Evolutionary conservation across 495 filamentous ascomycete species (phyloP).

Genomic region (Daldinia decipiens): DNA sequence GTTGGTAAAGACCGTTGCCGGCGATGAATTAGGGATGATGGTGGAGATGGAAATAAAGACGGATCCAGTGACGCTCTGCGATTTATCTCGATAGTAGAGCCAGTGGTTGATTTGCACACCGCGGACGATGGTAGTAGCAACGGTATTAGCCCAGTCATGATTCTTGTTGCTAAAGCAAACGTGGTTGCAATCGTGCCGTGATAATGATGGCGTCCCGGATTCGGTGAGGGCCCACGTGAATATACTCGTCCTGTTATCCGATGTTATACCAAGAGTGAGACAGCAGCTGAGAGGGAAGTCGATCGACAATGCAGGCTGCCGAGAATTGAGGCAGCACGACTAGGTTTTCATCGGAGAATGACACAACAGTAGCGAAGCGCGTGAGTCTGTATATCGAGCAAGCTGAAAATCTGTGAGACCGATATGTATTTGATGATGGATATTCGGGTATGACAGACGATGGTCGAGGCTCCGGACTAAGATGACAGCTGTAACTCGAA

Average conservation of each 20-base stretch:
- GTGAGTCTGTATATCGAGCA: conserved; percentile 17
- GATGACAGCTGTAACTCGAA: conserved; percentile 13
- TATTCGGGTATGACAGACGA: conserved; percentile 28
- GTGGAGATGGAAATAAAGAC: not conserved
- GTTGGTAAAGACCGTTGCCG: conserved; percentile 45
- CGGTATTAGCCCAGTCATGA: conserved; percentile 42
- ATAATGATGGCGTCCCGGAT: not conserved
- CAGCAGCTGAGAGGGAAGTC: conserved; percentile 26
- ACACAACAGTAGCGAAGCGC: conserved; percentile 28
- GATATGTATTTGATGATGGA: conserved; percentile 9
- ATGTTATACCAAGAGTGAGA: conserved; percentile 21
- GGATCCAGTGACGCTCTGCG: conserved; percentile 24
- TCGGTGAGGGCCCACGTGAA: conserved; percentile 12
- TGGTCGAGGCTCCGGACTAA: conserved; percentile 5
- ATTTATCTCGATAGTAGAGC: conserved; percentile 14
- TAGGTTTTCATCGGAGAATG: conserved; percentile 25
- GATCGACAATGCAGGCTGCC: conserved; percentile 42
- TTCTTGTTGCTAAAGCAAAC: conserved; percentile 3
- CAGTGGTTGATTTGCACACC: conserved; percentile 15
- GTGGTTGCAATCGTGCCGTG: not conserved
- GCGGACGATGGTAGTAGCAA: conserved; percentile 37
- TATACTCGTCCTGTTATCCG: conserved; percentile 26
- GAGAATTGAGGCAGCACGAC: conserved; percentile 26
- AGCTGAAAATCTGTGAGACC: conserved; percentile 21
- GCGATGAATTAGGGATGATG: conserved; percentile 24